These are phyloP conservation scores for Juncus inflexus DNA, from an alignment of 176 grass and related monocot genomes.

Conservation along the genomic window DNA sequence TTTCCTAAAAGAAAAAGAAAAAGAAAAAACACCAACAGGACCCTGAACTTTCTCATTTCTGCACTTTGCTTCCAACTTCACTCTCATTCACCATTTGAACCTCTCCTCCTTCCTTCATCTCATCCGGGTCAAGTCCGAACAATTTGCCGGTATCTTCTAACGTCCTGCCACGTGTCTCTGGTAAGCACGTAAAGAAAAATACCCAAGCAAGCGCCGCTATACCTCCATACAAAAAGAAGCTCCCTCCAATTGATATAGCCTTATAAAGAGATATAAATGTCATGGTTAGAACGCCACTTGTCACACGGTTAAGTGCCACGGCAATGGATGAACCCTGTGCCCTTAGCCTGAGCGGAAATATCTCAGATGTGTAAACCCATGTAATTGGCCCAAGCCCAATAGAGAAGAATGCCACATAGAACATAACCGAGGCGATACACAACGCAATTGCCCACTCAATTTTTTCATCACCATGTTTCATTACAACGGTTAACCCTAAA, in stretches of 20 bases:
- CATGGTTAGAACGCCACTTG: slow-evolving; percentile 77
- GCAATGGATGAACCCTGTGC: slow-evolving; percentile 52
- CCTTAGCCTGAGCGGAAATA: slow-evolving; percentile 71
- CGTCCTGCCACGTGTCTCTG: slow-evolving; percentile 63
- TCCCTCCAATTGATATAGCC: slow-evolving; percentile 71
- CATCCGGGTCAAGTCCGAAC: slow-evolving; percentile 36
- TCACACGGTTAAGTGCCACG: slow-evolving; percentile 59
- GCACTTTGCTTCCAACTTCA: slow-evolving; percentile 21
- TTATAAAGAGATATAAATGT: slow-evolving; percentile 70
- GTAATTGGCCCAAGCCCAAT: slow-evolving; percentile 78
- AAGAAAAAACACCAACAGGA: not conserved
- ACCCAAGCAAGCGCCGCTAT: slow-evolving; percentile 40
- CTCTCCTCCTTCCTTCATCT: slow-evolving; percentile 26
- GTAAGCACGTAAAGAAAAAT: slow-evolving; percentile 67
- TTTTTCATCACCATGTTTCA: slow-evolving; percentile 22
- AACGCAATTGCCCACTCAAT: slow-evolving; percentile 54
- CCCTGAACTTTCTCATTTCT: slow-evolving; percentile 19
- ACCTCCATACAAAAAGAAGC: slow-evolving; percentile 71
- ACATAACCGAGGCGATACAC: slow-evolving; percentile 48
- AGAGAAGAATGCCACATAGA: slow-evolving; percentile 80
- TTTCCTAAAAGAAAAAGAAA: not conserved
- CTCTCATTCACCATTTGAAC: slow-evolving; percentile 46
- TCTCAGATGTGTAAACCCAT: slow-evolving; percentile 73
- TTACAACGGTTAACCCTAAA: slow-evolving; percentile 41
- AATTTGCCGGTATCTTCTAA: slow-evolving; percentile 60